A percentile compares a stretch with the other conserved stretches of the same genome.
Conservation (phyloP, 2,329 filamentous ascomycete genomes). For the Penicillium corylophilum region DNA sequence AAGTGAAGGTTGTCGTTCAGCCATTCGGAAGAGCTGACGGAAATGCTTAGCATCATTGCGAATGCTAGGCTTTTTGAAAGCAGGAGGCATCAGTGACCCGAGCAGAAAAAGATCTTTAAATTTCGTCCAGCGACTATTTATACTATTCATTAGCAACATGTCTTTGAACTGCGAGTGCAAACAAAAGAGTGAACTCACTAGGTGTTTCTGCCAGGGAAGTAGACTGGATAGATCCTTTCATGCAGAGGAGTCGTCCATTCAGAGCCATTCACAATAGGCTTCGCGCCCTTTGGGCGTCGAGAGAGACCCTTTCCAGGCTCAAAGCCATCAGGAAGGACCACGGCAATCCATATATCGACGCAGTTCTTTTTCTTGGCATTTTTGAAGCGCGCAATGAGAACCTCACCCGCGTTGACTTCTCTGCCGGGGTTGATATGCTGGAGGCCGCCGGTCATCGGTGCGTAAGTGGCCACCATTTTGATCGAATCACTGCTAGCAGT, state of each 20-base stretch:
- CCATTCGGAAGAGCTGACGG: no score
- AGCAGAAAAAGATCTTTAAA: slow-evolving; percentile 5
- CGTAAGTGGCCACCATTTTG: slow-evolving; percentile 3
- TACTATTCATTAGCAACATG: neutral
- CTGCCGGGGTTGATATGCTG: neutral
- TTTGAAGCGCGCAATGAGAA: slow-evolving; percentile 11
- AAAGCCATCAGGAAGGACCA: slow-evolving; percentile 5
- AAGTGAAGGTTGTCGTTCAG: no score
- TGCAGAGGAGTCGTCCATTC: slow-evolving; percentile 2
- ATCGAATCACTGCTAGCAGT: neutral
- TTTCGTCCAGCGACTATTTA: slow-evolving; percentile 6
- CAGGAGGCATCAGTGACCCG: no score
- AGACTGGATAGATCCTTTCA: slow-evolving; percentile 12
- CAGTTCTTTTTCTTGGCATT: slow-evolving; percentile 5
- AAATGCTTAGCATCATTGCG: no score
- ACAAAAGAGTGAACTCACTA: slow-evolving; percentile 9
- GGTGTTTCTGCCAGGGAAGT: slow-evolving; percentile 14
- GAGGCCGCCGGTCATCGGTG: neutral
- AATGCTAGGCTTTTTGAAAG: no score
- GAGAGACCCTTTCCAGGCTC: slow-evolving; percentile 1
- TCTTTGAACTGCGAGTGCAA: neutral
- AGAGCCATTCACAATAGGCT: neutral
- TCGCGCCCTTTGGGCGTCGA: slow-evolving; percentile 7
- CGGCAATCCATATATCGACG: slow-evolving; percentile 13
- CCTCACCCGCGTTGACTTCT: slow-evolving; percentile 5